Evolutionary conservation across 192 early-diverging fungal species (phyloP).

Genomic region (Rhizoclosmatium globosum): DNA sequence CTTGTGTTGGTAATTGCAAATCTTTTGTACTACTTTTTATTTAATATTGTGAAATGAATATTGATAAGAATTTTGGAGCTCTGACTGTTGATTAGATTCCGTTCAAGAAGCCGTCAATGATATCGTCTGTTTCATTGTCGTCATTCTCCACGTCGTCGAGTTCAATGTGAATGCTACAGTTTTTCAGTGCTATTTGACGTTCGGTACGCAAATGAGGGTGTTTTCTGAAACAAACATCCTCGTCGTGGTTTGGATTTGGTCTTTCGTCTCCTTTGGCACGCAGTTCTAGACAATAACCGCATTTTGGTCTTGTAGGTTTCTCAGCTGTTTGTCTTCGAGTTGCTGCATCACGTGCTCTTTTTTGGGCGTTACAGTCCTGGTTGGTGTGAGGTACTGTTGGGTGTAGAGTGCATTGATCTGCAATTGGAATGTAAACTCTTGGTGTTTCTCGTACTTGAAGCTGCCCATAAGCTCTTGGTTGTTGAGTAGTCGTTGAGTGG

Average conservation of each 20-base stretch:
- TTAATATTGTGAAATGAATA: too few relatives aligned
- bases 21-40: neutral
- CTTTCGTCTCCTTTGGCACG: neutral
- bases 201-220: neutral
- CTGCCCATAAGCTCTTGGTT: neutral
- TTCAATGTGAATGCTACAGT: neutral
- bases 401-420: neutral
- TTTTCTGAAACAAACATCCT: neutral
- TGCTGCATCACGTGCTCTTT: neutral
- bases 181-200: neutral
- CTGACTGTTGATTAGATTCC: too few relatives aligned
- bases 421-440: neutral
- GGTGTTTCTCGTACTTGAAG: neutral
- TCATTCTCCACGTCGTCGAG: too few relatives aligned
- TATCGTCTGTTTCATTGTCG: neutral
- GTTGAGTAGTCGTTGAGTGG: neutral
- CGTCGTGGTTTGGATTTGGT: neutral
- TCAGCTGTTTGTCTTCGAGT: neutral
- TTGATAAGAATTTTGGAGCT: too few relatives aligned
- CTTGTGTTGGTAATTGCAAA: too few relatives aligned
- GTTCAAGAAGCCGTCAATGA: neutral
- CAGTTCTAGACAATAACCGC: neutral
- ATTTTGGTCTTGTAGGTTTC: neutral
- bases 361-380: neutral
- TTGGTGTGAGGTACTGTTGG: neutral